A percentile compares a stretch with the other conserved stretches of the same genome.
Evolutionary conservation across 352 stramenopile species (phyloP).

Genomic region (Phytopythium ostracodes): DNA sequence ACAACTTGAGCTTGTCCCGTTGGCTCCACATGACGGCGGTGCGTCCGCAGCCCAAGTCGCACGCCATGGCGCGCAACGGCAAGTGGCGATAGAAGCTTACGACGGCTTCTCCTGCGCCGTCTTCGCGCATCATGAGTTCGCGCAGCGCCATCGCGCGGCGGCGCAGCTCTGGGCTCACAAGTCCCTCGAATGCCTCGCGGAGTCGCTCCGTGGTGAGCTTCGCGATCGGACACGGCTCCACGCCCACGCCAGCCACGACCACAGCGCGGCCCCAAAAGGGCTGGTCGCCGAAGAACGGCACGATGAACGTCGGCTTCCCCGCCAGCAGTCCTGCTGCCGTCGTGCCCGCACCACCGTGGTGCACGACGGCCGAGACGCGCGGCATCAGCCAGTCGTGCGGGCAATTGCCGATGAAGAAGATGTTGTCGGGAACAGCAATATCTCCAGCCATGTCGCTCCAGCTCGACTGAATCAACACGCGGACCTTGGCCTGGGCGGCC

Average conservation of each 20-base stretch:
- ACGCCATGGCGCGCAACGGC: slow-evolving; percentile 88
- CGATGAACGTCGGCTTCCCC: slow-evolving; percentile 91
- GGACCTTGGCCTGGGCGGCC: slow-evolving; percentile 43
- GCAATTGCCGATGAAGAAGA: slow-evolving; percentile 64
- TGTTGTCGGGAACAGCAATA: slow-evolving; percentile 40
- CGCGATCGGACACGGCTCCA: slow-evolving; percentile 78
- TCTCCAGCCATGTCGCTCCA: slow-evolving; percentile 80
- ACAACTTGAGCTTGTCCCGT: slow-evolving; percentile 32
- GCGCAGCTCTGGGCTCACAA: slow-evolving; percentile 50
- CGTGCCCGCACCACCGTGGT: slow-evolving; percentile 84
- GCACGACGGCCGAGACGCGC: slow-evolving; percentile 82
- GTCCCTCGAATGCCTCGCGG: slow-evolving; percentile 55
- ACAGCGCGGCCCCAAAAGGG: slow-evolving; percentile 92
- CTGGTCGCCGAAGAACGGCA: slow-evolving; percentile 95
- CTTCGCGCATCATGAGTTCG: slow-evolving; percentile 85
- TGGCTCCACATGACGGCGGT: slow-evolving; percentile 32
- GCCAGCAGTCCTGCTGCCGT: slow-evolving; percentile 88
- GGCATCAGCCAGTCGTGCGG: slow-evolving; percentile 92
- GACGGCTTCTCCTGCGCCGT: slow-evolving; percentile 83
- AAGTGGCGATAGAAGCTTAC: slow-evolving; percentile 83
- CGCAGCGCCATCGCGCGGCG: too few relatives aligned
- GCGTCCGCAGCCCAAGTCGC: slow-evolving; percentile 20
- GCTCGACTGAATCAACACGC: slow-evolving; percentile 88
- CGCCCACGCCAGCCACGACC: slow-evolving; percentile 71
- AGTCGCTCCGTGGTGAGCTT: slow-evolving; percentile 83